Conservation (phyloP, 1,139 yeast species). For the Yamadazyma aaseri region DNA sequence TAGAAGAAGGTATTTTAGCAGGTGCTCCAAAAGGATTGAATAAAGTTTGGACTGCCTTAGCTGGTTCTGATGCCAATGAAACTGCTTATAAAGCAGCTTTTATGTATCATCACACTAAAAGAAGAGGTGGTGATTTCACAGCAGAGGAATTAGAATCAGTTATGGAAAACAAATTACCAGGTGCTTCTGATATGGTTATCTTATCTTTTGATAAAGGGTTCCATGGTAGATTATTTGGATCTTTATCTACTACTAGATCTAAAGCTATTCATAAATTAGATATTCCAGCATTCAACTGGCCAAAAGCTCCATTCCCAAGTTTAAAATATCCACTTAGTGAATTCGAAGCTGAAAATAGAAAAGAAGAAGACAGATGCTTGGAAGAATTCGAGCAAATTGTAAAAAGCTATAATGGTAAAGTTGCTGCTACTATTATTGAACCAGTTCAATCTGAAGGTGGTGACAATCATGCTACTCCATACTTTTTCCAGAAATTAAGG, state of each 20-base stretch:
- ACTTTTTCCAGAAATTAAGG: slow-evolving; percentile 76
- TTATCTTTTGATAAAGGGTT: slow-evolving; percentile 69
- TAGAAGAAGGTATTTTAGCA: slow-evolving; percentile 55
- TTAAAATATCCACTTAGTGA: slow-evolving; percentile 64
- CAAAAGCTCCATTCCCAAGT: slow-evolving; percentile 68
- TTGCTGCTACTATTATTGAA: slow-evolving; percentile 75
- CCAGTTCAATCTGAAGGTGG: slow-evolving; percentile 90
- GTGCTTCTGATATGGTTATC: slow-evolving; percentile 66
- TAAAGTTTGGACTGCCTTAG: slow-evolving; percentile 66
- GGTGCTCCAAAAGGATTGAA: slow-evolving; percentile 71
- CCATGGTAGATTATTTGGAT: slow-evolving; percentile 76
- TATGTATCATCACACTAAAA: slow-evolving; percentile 64
- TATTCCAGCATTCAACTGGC: slow-evolving; percentile 77
- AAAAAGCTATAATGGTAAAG: slow-evolving; percentile 42
- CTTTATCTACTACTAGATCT: slow-evolving; percentile 70
- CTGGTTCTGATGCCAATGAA: slow-evolving; percentile 78
- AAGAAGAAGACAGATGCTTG: slow-evolving; percentile 63
- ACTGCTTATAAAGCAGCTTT: slow-evolving; percentile 77
- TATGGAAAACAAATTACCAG: slow-evolving; percentile 68
- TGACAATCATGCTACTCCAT: slow-evolving; percentile 76
- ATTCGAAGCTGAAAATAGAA: slow-evolving; percentile 48
- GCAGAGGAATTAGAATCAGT: slow-evolving; percentile 56
- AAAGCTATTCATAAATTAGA: slow-evolving; percentile 75
- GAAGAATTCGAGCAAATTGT: slow-evolving; percentile 54
- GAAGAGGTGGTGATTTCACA: slow-evolving; percentile 53